Base-by-base conservation (phyloP, 2,329 filamentous ascomycete species). In the Sclerotinia nivalis region DNA sequence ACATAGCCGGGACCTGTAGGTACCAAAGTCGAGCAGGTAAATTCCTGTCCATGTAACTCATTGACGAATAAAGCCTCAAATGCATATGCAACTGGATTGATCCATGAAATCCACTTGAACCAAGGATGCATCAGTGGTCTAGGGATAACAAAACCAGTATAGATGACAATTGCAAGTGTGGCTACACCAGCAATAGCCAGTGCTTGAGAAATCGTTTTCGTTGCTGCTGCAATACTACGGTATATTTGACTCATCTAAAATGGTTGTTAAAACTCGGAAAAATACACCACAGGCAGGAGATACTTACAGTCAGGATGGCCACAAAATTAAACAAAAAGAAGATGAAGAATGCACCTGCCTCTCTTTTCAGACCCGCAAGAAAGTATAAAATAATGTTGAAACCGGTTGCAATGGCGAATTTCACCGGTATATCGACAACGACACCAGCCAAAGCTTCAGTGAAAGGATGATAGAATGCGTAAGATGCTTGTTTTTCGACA, bases 331-430 rank as follows among this genome's bases (percentile, higher is more conserved):
- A 78, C 12, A 79, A 56, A 60, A 77, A 76, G 85, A 93, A 97
- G 82, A 93, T 91, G 84, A 97, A 97, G 84, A 96, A 97, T 0
- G 89, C 82, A 1, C 89, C 91, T 0, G 92, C 83, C 74, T 92
- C 89, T 55, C 75, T 59, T 70, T 74, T 72, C 49, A 97, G 82
- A 71, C 93, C 91, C 0, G 92, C 90, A 86, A 97, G 89, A 80
- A 97, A 97, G 82, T 97, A 97, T 2, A 97, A 81, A 2, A 89
- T 86, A 56, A 94, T 68, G 78, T 97, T 97, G 84, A 96, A 97
- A 18, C 87, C 82, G 72, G 96, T 85, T 0, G 88, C 82, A 76
- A 95, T 94, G 22, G 80, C 34, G 13, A 97, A 81, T 80, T 96
- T 97, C 80, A 93, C 93, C 0, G 94, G 93, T 81, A 96, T 82